Conservation (phyloP, 176 grass and related monocot species). For the Puya raimondii region DNA sequence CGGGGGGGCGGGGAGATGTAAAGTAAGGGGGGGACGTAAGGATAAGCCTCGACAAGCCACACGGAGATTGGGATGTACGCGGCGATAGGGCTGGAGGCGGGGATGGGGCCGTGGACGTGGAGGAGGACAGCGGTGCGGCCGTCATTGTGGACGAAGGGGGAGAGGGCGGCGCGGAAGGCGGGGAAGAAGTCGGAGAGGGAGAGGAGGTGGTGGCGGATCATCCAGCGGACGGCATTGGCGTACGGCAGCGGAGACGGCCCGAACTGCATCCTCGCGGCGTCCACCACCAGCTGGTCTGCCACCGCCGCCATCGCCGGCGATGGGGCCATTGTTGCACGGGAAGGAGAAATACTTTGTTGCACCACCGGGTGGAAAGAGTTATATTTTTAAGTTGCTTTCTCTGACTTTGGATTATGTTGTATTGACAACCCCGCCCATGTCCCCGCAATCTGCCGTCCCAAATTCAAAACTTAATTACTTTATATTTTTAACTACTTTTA, state of each 20-base stretch:
- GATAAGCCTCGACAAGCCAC: conserved; percentile 1
- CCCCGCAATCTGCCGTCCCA: too few relatives aligned
- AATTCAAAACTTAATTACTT: too few relatives aligned
- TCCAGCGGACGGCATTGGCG: not conserved
- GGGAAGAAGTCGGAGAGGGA: conserved; percentile 4
- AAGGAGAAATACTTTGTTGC: not conserved
- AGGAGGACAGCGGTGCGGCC: conserved; percentile 4
- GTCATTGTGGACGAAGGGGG: conserved; percentile 4
- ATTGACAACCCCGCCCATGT: too few relatives aligned
- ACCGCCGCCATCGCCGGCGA: not conserved
- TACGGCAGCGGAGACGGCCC: not conserved
- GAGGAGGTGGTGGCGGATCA: conserved; percentile 3
- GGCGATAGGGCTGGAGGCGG: conserved; percentile 1
- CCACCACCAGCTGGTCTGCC: not conserved
- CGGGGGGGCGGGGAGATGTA: not conserved
- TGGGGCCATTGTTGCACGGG: not conserved
- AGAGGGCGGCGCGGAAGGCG: not conserved
- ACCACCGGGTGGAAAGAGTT: too few relatives aligned
- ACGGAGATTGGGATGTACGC: not conserved
- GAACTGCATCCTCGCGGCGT: not conserved
- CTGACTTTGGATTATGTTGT: too few relatives aligned
- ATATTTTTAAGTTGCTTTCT: too few relatives aligned
- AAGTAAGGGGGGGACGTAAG: not conserved
- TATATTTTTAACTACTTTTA: too few relatives aligned
- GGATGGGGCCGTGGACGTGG: not conserved